Evolutionary conservation across 1,139 yeast genomes (phyloP), one percentile per base, ranked within the genome.

Genomic region (Debaryomycetaceae sp.): DNA sequence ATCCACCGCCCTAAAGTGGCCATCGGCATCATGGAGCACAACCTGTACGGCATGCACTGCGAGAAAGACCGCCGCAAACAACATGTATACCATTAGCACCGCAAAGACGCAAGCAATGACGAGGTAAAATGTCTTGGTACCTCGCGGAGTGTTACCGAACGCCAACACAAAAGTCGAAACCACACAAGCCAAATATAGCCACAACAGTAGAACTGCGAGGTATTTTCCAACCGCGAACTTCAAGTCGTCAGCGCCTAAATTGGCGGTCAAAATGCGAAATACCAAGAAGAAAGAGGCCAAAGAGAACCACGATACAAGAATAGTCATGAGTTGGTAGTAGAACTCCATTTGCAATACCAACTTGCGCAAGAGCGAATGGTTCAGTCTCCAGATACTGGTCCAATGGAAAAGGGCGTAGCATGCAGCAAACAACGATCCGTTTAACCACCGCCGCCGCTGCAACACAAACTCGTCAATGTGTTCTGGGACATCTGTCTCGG

Each of bases 401-500:
- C 78, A 74, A 46, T 80, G 90, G 40, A 74, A 70, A 29, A 77
- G 68, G 1, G 90, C 73, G 48, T 81, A 81, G 27, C 79, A 63
- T 3, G 87, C 87, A 1, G 93, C 92, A 51, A 81, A 81, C 47
- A 81, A 73, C 4, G 92, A 78, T 15, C 93, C 93, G 50, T 81
- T 81, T 34, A 81, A 64, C 93, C 93, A 81, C 53, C 93, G 65
- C 51, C 93, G 67, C 51, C 92, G 68, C 52, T 81, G 92, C 35
- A 80, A 59, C 6, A 81, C 77, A 37, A 81, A 71, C 43, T 80
- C 92, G 31, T 78, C 76, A 20, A 81, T 59, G 19, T 57, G 56
- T 37, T 77, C 86, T 1, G 93, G 93, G 19, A 80, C 93, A 61
- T 81, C 93, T 2, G 93, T 81, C 44, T 77, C 83, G 0, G 92